phyloP scores from a whole-genome alignment of 306 rosid species.

The Fragaria iinumae region DNA sequence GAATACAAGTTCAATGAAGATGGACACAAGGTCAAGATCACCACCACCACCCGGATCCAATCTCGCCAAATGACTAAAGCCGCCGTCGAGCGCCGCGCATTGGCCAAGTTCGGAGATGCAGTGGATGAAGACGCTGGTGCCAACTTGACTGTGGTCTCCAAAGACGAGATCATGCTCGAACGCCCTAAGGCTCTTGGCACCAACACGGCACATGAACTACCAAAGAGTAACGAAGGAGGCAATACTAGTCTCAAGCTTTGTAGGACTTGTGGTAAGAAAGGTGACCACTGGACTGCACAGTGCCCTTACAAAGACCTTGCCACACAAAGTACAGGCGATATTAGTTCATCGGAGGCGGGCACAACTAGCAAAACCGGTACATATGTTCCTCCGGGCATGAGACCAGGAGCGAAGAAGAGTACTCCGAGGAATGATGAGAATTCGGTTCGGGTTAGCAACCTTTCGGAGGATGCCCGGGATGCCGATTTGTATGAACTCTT shows the following conservation, averaged over 20 bases:
- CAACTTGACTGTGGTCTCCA: neutral
- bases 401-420: conserved; percentile 60
- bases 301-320: conserved; percentile 92
- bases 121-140: conserved; percentile 70
- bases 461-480: conserved; percentile 87
- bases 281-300: conserved; percentile 92
- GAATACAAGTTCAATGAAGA: conserved; percentile 79
- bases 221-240: neutral
- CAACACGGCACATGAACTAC: neutral
- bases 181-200: neutral
- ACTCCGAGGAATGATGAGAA: conserved; percentile 80
- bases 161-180: neutral
- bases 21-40: conserved; percentile 69
- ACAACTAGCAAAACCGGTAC: conserved; percentile 40
- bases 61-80: conserved; percentile 48
- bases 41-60: conserved; percentile 54
- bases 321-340: conserved; percentile 28
- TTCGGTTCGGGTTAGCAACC: conserved; percentile 90
- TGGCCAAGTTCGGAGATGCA: conserved; percentile 88
- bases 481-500: conserved; percentile 86
- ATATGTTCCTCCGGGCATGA: conserved; percentile 79
- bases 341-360: conserved; percentile 38
- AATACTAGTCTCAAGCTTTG: conserved; percentile 68
- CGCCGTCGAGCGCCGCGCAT: conserved; percentile 49
- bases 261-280: conserved; percentile 88